phyloP scores from a whole-genome alignment of 495 filamentous ascomycete species.

The Emericellopsis terricola region DNA sequence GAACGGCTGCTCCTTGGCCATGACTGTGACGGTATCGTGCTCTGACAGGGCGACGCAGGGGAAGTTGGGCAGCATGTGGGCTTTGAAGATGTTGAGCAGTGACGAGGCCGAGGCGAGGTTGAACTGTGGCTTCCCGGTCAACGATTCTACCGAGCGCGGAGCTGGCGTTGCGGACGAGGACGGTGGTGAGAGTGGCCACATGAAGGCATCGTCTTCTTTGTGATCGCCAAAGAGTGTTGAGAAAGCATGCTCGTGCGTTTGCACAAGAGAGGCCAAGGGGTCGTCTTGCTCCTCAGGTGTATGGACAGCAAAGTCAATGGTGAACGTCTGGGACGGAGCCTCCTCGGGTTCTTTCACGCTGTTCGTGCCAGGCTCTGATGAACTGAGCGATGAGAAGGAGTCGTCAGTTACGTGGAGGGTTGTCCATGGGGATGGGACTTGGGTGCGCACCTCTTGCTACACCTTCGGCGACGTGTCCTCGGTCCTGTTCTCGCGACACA shows the following conservation, averaged over 20 bases:
- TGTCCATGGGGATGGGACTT: too few relatives aligned
- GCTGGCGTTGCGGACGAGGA: conserved; percentile 13
- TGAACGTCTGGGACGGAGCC: conserved; percentile 29
- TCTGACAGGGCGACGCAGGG: conserved; percentile 17
- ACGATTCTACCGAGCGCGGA: conserved; percentile 6
- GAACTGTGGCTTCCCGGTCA: conserved; percentile 25
- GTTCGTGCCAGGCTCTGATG: too few relatives aligned
- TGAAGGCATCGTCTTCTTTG: background rate
- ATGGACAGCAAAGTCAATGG: conserved; percentile 28
- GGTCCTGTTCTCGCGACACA: conserved; percentile 28
- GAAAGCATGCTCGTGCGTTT: conserved; percentile 17
- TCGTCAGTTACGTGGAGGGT: too few relatives aligned
- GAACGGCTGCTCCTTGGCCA: conserved; percentile 22
- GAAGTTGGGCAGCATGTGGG: conserved; percentile 21
- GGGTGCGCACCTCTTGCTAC: conserved; percentile 7
- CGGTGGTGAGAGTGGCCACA: conserved; percentile 11
- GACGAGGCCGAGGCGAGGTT: conserved; percentile 25
- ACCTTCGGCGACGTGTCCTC: conserved; percentile 19
- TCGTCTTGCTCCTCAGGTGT: conserved; percentile 11
- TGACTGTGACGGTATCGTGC: conserved; percentile 14
- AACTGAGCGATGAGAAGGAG: too few relatives aligned
- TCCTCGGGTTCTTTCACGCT: too few relatives aligned
- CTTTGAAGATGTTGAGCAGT: conserved; percentile 18
- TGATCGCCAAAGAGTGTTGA: conserved; percentile 12
- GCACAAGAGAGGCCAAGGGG: conserved; percentile 16